Evolutionary conservation across 2,329 filamentous ascomycete species (phyloP), one percentile per base, ranked within the genome.

Genomic region (Monosporascus sp.): DNA sequence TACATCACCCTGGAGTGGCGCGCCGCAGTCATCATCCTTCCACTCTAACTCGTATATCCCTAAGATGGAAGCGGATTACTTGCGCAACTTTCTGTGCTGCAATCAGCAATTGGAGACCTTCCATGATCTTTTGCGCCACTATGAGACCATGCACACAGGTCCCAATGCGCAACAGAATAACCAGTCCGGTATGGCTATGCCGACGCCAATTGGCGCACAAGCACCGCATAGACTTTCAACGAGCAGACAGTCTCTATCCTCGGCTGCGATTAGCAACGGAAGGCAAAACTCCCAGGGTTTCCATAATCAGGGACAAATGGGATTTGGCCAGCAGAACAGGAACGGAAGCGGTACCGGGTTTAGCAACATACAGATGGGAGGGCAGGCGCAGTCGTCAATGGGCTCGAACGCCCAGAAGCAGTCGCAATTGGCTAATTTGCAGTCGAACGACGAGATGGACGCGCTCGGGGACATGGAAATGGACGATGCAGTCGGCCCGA

Each of bases 51-150:
- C 94, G 26, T 97, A 97, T 69, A 82, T 97, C 1, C 93, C 92
- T 9, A 97, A 96, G 72, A 85, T 97, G 67, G 94, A 99, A 72
- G 93, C 93, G 57, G 94, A 93, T 67, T 99, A 97, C 71, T 95
- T 97, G 90, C 88, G 88, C 72, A 92, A 97, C 74, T 97, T 97
- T 73, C 88, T 88, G 50, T 99, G 94, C 75, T 99, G 94, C 73
- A 91, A 91, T 65, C 83, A 90, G 64, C 93, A 87, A 35, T 81
- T 97, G 61, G 88, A 92, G 24, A 95, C 92, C 49, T 82, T 99
- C 62, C 94, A 99, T 74, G 94, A 97, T 68, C 79, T 99, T 47
- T 78, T 99, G 47, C 91, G 96, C 68, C 94, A 99, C 71, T 99
- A 97, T 68, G 94, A 99, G 72, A 93, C 97, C 73, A 84, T 88